These are phyloP conservation scores for Exophiala sp. DNA, from an alignment of 2,329 filamentous ascomycete genomes.

Conservation along the genomic window DNA sequence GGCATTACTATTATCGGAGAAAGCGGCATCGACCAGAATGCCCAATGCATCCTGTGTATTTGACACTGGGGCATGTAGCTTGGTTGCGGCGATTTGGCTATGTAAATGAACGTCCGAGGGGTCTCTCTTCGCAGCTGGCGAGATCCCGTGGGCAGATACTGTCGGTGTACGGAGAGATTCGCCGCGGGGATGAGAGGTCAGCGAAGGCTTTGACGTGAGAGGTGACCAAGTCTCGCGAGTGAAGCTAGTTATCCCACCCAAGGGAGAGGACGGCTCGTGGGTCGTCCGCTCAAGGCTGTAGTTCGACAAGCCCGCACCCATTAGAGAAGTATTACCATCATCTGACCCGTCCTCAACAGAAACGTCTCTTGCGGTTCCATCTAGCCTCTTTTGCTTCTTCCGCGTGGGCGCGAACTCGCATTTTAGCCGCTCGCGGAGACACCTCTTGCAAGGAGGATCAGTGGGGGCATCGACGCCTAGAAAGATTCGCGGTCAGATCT, in stretches of 20 bases:
- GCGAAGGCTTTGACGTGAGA: slow-evolving; percentile 4
- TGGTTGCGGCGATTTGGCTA: slow-evolving; percentile 20
- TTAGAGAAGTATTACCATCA: slow-evolving; percentile 3
- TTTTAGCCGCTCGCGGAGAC: slow-evolving; percentile 88
- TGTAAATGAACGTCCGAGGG: slow-evolving; percentile 17
- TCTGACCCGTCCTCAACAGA: slow-evolving; percentile 5
- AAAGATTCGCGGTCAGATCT: slow-evolving; percentile 14
- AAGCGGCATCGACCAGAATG: slow-evolving; percentile 21
- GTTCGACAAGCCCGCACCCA: slow-evolving; percentile 1
- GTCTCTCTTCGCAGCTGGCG: neutral
- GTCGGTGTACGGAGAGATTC: neutral
- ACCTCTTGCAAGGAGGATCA: slow-evolving; percentile 89
- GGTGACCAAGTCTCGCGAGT: slow-evolving; percentile 14
- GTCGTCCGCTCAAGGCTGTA: slow-evolving; percentile 5
- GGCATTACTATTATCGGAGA: slow-evolving; percentile 16
- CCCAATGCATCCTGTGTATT: slow-evolving; percentile 22
- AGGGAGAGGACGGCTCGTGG: slow-evolving; percentile 3
- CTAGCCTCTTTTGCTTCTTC: slow-evolving; percentile 69
- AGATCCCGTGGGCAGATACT: slow-evolving; percentile 1
- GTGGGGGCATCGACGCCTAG: slow-evolving; percentile 78
- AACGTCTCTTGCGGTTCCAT: slow-evolving; percentile 20
- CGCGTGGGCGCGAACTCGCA: slow-evolving; percentile 95
- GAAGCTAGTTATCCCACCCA: slow-evolving; percentile 9
- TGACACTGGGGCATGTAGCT: slow-evolving; percentile 17
- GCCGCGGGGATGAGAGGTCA: slow-evolving; percentile 20